Evolutionary conservation across 2,329 filamentous ascomycete species (phyloP), one percentile per base, ranked within the genome.

Genomic region (Emmonsiellopsis sp.): DNA sequence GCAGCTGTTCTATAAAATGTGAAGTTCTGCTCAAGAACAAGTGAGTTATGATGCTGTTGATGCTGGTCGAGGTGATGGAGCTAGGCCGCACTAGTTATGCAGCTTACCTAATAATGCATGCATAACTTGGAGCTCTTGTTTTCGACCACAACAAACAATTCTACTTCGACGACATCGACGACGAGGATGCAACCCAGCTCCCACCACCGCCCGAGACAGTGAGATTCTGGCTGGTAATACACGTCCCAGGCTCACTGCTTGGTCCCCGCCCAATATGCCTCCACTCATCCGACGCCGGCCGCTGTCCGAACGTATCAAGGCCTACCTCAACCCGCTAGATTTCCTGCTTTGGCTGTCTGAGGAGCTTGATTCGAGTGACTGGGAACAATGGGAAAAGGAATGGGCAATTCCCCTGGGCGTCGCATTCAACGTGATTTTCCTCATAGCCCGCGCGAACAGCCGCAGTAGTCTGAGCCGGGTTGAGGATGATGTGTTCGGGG

Each of bases 321-420:
- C 87, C 54, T 83, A 83, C 69, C 75, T 96, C 55, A 92, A 97
- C 65, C 89, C 89, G 2, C 85, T 87, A 74, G 93, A 98, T 72
- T 87, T 92, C 65, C 74, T 93, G 52, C 82, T 98, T 15, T 95
- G 89, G 87, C 71, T 95, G 1, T 94, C 89, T 0, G 92, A 97
- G 68, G 89, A 95, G 72, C 80, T 98, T 56, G 91, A 96, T 67
- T 89, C 89, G 31, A 85, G 86, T 65, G 88, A 95, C 62, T 94
- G 90, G 84, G 88, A 96, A 61, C 89, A 92, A 16, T 75, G 81
- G 56, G 75, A 83, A 57, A 85, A 87, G 60, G 74, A 83, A 37
- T 86, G 89, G 68, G 87, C 89, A 30, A 81, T 83, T 5, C 84
- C 88, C 50, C 74, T 95, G 15, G 92, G 90, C 5, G 62, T 95